Evolutionary conservation across 352 stramenopile genomes (phyloP), one percentile per base, ranked within the genome.

Genomic region (Elongisporangium undulatum): DNA sequence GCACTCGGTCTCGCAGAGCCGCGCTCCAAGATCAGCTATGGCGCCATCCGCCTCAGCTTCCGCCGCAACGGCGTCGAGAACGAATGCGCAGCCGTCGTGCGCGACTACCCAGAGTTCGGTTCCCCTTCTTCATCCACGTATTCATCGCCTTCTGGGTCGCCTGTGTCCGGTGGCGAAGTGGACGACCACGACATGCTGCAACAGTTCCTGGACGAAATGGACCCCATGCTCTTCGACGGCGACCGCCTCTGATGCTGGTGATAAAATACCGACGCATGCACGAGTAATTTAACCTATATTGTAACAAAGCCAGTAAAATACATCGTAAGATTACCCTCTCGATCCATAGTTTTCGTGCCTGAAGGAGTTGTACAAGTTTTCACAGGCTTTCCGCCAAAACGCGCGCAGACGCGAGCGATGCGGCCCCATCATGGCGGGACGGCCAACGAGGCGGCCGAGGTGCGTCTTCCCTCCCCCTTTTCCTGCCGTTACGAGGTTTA

Each of bases 141-240:
- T 41, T 41, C 29, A 41, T 41, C 29, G 13, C 29, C 5, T 41
- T 41, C 29, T 13, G 9, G 29, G 5, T 41, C 29, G 29, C 29
- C 29, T 15, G 4, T 13, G 8, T 53, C 19, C 12, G 8, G 49
- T 19, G 12, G 54, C 53, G 16, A 39, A 55, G 13, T 23, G 59
- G 19, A 39, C 29, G 20, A 13, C 15, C 21, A 53, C 50, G 29
- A 29, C 48, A 55, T 68, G 50, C 74, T 84, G 20, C 72, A 82
- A 56, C 72, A 79, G 55, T 86, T 77, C 58, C 55, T 86, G 57
- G 63, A 82, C 59, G 76, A 86, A n/a, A 58, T 86, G 49, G 76
- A 86, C 51, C 76, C 76, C 16, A 67, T 65, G 45, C 64, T 86
- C 10, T 86, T 84, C 48, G 59, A 45, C 17, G 56, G 68, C 53